These are phyloP conservation scores for Arthrobotrys conoides DNA, from an alignment of 2,329 filamentous ascomycete genomes.

Conservation along the genomic window DNA sequence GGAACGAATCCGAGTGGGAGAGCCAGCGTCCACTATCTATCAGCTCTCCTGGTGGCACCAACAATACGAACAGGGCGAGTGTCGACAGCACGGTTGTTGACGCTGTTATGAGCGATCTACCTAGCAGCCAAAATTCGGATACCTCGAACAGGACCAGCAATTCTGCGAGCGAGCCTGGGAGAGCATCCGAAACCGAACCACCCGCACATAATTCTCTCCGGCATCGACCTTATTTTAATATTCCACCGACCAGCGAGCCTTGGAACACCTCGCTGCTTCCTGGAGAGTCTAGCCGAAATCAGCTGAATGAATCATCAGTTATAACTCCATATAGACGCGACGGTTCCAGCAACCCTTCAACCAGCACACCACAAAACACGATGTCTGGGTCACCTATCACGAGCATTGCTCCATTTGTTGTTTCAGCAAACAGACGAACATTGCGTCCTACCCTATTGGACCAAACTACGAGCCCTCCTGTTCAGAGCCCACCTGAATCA, in stretches of 20 bases:
- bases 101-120: slow-evolving; percentile 56
- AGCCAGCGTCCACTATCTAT: slow-evolving; percentile 50
- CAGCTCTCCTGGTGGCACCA: slow-evolving; percentile 28
- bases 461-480: slow-evolving; percentile 26
- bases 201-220: slow-evolving; percentile 22
- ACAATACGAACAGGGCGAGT: slow-evolving; percentile 45
- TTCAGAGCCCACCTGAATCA: slow-evolving; percentile 27
- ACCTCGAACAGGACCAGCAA: slow-evolving; percentile 25
- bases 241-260: slow-evolving; percentile 40
- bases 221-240: slow-evolving; percentile 22
- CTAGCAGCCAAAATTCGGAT: slow-evolving; percentile 45
- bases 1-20: slow-evolving; percentile 59
- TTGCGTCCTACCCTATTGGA: slow-evolving; percentile 40
- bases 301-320: slow-evolving; percentile 27
- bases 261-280: slow-evolving; percentile 42
- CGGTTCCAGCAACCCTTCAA: slow-evolving; percentile 16
- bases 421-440: slow-evolving; percentile 33
- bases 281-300: slow-evolving; percentile 38
- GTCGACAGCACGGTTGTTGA: slow-evolving; percentile 48
- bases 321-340: slow-evolving; percentile 30
- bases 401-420: slow-evolving; percentile 27
- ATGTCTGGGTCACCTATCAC: slow-evolving; percentile 35
- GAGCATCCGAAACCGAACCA: slow-evolving; percentile 5
- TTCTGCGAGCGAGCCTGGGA: slow-evolving; percentile 11
- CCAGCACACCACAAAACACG: slow-evolving; percentile 11